Base-by-base conservation (phyloP, 2,329 filamentous ascomycete genomes). In the Diaporthe sp. region DNA sequence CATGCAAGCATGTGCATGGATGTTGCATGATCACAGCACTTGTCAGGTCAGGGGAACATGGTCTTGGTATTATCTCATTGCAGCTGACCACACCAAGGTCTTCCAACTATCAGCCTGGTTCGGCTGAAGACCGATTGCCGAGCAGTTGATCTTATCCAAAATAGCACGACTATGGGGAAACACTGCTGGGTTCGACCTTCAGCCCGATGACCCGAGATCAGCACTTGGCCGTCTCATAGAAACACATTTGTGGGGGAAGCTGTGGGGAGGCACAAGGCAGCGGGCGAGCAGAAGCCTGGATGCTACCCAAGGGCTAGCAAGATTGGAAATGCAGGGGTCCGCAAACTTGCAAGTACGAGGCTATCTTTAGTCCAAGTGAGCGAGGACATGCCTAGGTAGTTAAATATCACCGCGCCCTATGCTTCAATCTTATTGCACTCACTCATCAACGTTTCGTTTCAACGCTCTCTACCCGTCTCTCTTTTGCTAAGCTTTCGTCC, bases 401-500 rank as follows among this genome's bases (percentile, higher is more conserved):
- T 68, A 68, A 68, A 53, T 68, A 68, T 68, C 65, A 53, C 44
- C 28, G 9, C 3, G 15, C 15, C 65, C 31, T 53, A 28, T 53
- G 46, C 31, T 34, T 53, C 22, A 25, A 19, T 53, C 8, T 10
- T 53, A 25, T 25, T 53, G 46, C 31, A 28, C 6, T 12, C 28
- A 34, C 4, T 8, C 46, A 53, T 19, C n/a, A 4, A 53, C 65
- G 31, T 68, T 68, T 68, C 65, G 46, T 68, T 68, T 53, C 65
- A 53, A 53, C 46, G n/a, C 46, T 68, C 65, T 68, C 65, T 68
- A 39, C 46, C 62, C 31, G 46, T 39, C 46, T 25, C n/a, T 53
- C 65, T 68, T 68, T 68, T 37, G 46, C 46, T 68, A 53, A 68
- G 46, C 65, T 68, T 53, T 53, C 46, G 46, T 68, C 65, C n/a